Evolutionary conservation across 257 asterid species (phyloP), one percentile per base, ranked within the genome.

Genomic region (Verbascum thapsus): DNA sequence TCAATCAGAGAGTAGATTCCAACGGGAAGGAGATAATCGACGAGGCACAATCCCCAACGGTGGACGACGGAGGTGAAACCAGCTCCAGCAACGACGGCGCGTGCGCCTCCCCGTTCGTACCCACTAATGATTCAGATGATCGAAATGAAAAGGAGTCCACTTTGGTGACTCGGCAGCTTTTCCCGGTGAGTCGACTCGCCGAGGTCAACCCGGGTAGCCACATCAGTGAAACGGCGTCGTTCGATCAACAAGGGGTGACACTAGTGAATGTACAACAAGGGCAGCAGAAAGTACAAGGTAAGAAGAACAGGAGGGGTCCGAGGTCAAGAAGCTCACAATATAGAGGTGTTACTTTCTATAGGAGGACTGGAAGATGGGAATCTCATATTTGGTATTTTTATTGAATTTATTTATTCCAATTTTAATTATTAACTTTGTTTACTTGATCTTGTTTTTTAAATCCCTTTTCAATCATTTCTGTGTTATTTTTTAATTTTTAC

Each of bases 281-380:
- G 74, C 78, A 44, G 55, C 60, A 64, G 49, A 80, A 78, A 8
- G 70, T 68, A 4, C 68, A 63, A 53, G 78, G 61, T 32, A 77
- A 50, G 75, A 85, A 82, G 66, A 85, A 86, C 71, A 70, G 88
- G 45, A 65, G 86, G 56, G 88, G 88, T 18, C 92, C 88, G 53
- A 68, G 83, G 73, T 85, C 88, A 3, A 61, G 78, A 20, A 85
- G 88, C 58, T 85, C 92, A 5, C 83, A 85, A 65, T 85, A 82
- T 44, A 75, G 86, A 52, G 92, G 92, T 8, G 86, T 85, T 19
- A 81, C 92, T 44, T 85, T 85, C 72, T 85, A 85, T 55, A 66
- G 85, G 65, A 77, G 92, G 64, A 85, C 92, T n/a, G 86, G 88
- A 53, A 67, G 88, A 77, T 85, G 88, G 92, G 87, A 85, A 53